Evolutionary conservation across 176 grass and related monocot genomes (phyloP).

Genomic region (Calamus simplicifolius): DNA sequence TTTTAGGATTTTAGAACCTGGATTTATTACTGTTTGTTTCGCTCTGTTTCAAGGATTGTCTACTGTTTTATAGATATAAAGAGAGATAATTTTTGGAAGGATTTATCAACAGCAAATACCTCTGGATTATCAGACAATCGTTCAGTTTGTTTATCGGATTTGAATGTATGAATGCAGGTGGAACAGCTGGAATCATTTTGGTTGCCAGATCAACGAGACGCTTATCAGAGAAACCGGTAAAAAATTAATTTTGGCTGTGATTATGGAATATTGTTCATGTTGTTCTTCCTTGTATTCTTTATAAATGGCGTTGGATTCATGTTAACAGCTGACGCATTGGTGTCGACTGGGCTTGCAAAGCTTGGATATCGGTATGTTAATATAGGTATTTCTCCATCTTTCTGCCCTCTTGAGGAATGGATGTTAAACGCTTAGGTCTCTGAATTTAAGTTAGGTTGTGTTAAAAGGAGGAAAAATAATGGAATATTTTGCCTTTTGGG

Average conservation of each 20-base stretch:
- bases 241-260: not conserved
- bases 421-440: too few relatives aligned
- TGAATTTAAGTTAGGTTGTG: too few relatives aligned
- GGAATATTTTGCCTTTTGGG: too few relatives aligned
- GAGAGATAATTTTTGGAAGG: too few relatives aligned
- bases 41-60: too few relatives aligned
- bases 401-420: not conserved
- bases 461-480: too few relatives aligned
- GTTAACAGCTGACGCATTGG: constrained; percentile 61
- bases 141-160: too few relatives aligned
- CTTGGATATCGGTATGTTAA: constrained; percentile 84
- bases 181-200: constrained; percentile 97
- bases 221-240: constrained; percentile 75
- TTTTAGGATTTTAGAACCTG: not conserved
- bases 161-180: constrained; percentile 32
- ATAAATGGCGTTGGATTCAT: not conserved
- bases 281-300: not conserved
- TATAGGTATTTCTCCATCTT: constrained; percentile 37
- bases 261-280: too few relatives aligned
- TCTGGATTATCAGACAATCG: too few relatives aligned
- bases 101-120: too few relatives aligned
- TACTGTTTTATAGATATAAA: too few relatives aligned
- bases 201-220: constrained; percentile 51
- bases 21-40: not conserved
- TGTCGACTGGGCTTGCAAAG: constrained; percentile 67